Base-by-base conservation (phyloP, 2,329 filamentous ascomycete species). In the Pezicula neosporulosa region DNA sequence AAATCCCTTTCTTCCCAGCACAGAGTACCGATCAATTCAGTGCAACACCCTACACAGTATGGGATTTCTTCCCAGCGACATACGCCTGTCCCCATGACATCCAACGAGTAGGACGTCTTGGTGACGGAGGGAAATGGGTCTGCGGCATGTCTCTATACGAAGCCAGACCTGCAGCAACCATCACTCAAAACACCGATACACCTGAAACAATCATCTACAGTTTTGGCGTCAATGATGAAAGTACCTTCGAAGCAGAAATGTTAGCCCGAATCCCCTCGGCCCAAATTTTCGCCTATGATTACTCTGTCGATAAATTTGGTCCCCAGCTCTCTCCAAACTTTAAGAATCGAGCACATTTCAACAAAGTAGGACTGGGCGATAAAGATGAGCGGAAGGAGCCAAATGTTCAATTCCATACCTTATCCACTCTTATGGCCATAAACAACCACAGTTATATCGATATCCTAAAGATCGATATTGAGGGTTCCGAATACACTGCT, bases 71-170 rank as follows among this genome's bases (percentile, higher is more conserved):
- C 19, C 69, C 68, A 5, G 64, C 71, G 2, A 63, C 68, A 1
- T 73, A 68, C 57, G 65, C 63, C 44, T 73, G 71, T 56, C 71
- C 71, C 3, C 65, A 70, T 49, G 70, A 72, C 30, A 62, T 73
- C 15, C 67, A 72, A 52, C 64, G 71, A 6, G 59, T 73, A 3
- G 71, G 71, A 3, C 59, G 64, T 4, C 55, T 70, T 5, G 71
- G 71, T 28, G 70, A 72, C 37, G 71, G 71, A n/a, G 71, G 71
- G 19, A 74, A 73, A 55, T 71, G 69, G 67, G 65, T 72, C 13
- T 74, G 70, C 57, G 71, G 70, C 36, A 70, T 72, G 66, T 66
- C 63, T 6, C 56, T 62, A n/a, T 70, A 68, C 51, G 67, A 68
- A 53, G 56, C 57, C 12, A 55, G 60, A 43, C 50, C 50, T 2